Evolutionary conservation across 441 rosid genomes (phyloP).

Genomic region (Adansonia rubrostipa): DNA sequence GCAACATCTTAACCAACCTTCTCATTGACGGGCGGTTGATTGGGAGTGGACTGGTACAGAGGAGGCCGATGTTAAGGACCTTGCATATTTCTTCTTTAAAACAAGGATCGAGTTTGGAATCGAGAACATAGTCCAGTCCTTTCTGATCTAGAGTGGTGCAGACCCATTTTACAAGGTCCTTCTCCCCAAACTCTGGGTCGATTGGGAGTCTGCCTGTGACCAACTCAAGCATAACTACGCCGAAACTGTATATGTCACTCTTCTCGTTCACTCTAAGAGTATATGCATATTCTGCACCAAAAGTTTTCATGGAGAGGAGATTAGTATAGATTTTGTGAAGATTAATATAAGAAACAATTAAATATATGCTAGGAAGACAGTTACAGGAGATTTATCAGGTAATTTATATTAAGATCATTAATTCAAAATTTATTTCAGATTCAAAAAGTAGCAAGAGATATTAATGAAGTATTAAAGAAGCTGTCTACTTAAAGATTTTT

Average conservation of each 20-base stretch:
- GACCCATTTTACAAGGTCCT: constrained; percentile 95
- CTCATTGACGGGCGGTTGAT: constrained; percentile 96
- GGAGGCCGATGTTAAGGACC: constrained; percentile 84
- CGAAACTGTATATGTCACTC: constrained; percentile 98
- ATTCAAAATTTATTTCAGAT: constrained; percentile 1
- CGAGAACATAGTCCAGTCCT: constrained; percentile 79
- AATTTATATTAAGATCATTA: no score
- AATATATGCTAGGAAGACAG: no score
- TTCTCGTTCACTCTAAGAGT: constrained; percentile 94
- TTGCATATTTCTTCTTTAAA: constrained; percentile 80
- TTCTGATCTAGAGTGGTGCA: constrained; percentile 79
- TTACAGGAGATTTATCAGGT: no score
- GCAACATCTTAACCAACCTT: constrained; percentile 86
- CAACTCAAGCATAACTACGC: constrained; percentile 91
- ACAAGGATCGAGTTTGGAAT: constrained; percentile 73
- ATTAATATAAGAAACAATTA: background rate
- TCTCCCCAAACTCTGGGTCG: constrained; percentile 85
- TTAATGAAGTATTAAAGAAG: background rate
- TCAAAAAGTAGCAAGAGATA: background rate
- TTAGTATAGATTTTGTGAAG: background rate
- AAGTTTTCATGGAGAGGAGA: background rate
- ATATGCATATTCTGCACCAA: constrained; percentile 86
- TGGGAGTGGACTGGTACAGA: constrained; percentile 85
- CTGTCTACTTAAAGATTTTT: background rate
- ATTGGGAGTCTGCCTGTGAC: constrained; percentile 78